Evolutionary conservation across 73 alveolate genomes (phyloP), one percentile per base, ranked within the genome.

Genomic region (Paramecium biaurelia): DNA sequence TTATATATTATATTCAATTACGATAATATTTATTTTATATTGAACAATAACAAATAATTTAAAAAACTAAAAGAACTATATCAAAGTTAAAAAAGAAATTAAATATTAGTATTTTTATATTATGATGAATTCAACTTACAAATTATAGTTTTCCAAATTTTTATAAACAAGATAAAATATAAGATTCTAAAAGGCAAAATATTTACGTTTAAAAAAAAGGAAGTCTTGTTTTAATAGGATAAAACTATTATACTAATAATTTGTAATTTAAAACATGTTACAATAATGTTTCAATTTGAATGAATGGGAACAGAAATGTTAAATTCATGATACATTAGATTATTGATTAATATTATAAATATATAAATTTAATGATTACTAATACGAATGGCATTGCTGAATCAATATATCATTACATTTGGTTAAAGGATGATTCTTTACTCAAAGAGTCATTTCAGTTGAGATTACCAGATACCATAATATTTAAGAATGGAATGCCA

Each of bases 361-460:
- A 72, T 18, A 38, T 72, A 63, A 26, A 63, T 63, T 63, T n/a
- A 34, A 89, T 89, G 76, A 89, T 89, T 9, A 89, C 92, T 43
- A 89, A 89, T 45, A 89, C 94, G 20, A 89, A 89, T 70, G 57
- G 85, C 12, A 45, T 89, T 18, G 90, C 84, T 14, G 92, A 89
- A 20, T 70, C 70, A 32, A 47, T 89, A 14, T 89, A 89, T 49
- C 87, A 89, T 14, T 70, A 37, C 32, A 49, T 89, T 41, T 89
- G 94, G 94, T 88, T 89, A 7, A 89, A 89, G 32, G 94, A 89
- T 38, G 74, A 76, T 89, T 76, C 92, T 4, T 18, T 89, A 57
- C 7, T 70, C 26, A 82, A 89, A 43, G 94, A 76, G 32, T 63
- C 92, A 2, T 89, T 89, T 47, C 23, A 68, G 6, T 57, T 89